Base-by-base conservation (phyloP, 1,139 yeast genomes). In the Candida glucosophila region DNA sequence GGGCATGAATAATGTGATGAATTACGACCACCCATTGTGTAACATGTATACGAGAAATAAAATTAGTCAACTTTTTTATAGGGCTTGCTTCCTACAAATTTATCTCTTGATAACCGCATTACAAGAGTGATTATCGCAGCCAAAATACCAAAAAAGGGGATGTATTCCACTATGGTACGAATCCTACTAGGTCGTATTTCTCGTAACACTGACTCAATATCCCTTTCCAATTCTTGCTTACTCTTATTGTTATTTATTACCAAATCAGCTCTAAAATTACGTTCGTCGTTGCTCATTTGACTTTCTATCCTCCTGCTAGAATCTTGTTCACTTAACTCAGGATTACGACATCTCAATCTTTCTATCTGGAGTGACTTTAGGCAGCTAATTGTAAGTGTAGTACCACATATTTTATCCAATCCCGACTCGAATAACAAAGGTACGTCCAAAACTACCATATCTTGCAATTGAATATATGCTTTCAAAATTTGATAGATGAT, bases 391-490 rank as follows among this genome's bases (percentile, higher is more conserved):
- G 83, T 77, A 2, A 90, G 50, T 0, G 79, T 70, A 6, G 60
- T 48, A 0, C 93, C 95, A 49, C 97, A 88, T 17, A 80, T 55
- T 30, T 53, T 46, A 44, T 83, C 74, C 37, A 90, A 59, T 1
- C 75, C 72, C 18, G 86, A 68, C 47, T 92, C 98, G 51, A 82
- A 90, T 15, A 92, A 58, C 20, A 92, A 57, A 0, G 99, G 99
- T 2, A 90, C 90, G 44, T 92, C 99, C 31, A 90, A 54, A 0
- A 92, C 58, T 9, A 88, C 86, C 43, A 85, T 41, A 10, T 60
- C 50, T 55, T 44, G 49, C 29, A 44, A 71, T 9, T 37, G 27
- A 8, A 69, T 15, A 62, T 85, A 88, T n/a, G 74, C 73, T 29
- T 39, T 34, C 2, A 79, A 25, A 1, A 85, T 56, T 40, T 70